Base-by-base conservation (phyloP, 1,284 basidiomycete species). In the Waitea zeae region DNA sequence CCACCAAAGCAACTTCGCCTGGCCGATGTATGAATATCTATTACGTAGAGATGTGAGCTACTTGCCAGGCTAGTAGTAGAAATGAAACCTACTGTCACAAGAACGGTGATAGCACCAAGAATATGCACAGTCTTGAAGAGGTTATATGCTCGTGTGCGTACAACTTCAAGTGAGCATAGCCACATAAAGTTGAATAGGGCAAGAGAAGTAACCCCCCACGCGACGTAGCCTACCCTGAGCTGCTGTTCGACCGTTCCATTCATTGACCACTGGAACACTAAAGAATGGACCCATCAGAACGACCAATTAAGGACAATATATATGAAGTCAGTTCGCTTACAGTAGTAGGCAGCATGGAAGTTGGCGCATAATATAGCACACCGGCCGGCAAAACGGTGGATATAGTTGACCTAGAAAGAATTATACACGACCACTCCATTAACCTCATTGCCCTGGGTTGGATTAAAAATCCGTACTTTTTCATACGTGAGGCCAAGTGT, bases 351-450 rank as follows among this genome's bases (percentile, higher is more conserved):
- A 3, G 59, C 61, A 48, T 89, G 86, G 17, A 84, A 49, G 37
- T 81, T 76, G 3, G 64, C 62, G 7, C 63, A 62, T 14, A 82
- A 42, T 33, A 84, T 64, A n/a, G 74, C 52, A 31, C 77, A 42
- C 24, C 69, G 59, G 11, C 80, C 86, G 5, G 68, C 56, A 42
- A 76, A 73, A 33, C 84, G 76, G 53, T 89, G 86, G 17, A 87
- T 49, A 48, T 71, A 78, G 52, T 87, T 86, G 26, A 88, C n/a
- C n/a, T n/a, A n/a, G n/a, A n/a, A n/a, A n/a, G n/a, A n/a, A n/a
- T n/a, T n/a, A n/a, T n/a, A n/a, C n/a, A n/a, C n/a, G n/a, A n/a
- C n/a, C n/a, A n/a, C n/a, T n/a, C n/a, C n/a, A n/a, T n/a, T n/a
- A n/a, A n/a, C n/a, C n/a, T n/a, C n/a, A n/a, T n/a, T n/a, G n/a